Base-by-base conservation (phyloP, 148 eudicot species). In the Camellia japonica region DNA sequence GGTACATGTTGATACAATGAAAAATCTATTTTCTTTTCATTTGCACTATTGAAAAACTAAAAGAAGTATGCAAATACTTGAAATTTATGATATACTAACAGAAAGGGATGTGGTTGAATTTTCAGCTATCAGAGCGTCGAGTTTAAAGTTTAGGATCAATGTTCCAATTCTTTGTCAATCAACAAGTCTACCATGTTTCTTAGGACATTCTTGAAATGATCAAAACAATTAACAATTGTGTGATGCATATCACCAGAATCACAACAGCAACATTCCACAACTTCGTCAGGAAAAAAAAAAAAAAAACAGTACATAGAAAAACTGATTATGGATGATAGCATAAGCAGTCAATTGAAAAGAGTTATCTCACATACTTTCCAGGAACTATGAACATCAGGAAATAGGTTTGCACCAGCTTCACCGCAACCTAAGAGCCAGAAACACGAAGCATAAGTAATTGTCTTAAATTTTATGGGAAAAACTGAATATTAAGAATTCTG, bases 341-440 rank as follows among this genome's bases (percentile, higher is more conserved):
- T 43, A 46, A 44, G 52, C 23, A 14, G 3, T 44, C 16, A 43
- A 43, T 69, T 23, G 51, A 64, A n/a, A 52, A 78, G 68, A 74
- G 67, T 47, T 14, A 49, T 46, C 47, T 59, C 8, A 87, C 90
- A 66, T 93, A 94, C 98, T 85, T 93, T 93, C 98, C 98, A 94
- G 75, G 90, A 79, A 82, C 98, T 94, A 79, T 89, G 93, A 47
- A 84, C 98, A 76, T 91, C 95, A 73, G 98, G 98, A 87, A 94
- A 94, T 87, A 94, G 65, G 85, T 86, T 87, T 71, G 89, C 76
- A 71, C 91, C 98, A 46, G 87, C 82, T 42, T 82, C 80, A 80
- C 86, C 84, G 78, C 85, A 83, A 77, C 98, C 98, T 91, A 80
- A 58, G 71, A 63, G 30, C 54, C 76, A 71, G 42, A 66, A 70